Evolutionary conservation across 2,329 filamentous ascomycete species (phyloP), one percentile per base, ranked within the genome.

Genomic region (Exophiala oligosperma): DNA sequence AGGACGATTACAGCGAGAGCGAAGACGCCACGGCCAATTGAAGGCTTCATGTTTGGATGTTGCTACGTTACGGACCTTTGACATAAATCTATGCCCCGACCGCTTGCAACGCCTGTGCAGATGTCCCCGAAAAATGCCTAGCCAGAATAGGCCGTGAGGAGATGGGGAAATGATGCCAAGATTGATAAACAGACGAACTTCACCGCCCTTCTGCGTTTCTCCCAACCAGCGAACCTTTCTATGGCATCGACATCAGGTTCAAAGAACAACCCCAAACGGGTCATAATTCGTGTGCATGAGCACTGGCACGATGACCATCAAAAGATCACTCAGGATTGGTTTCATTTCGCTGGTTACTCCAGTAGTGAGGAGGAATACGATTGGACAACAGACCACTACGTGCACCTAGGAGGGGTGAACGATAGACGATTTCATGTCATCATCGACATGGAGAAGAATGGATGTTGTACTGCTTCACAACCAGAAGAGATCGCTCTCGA

Each of bases 391-490:
- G 17, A 47, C 43, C 43, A 47, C 9, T 47, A 47, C 17, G 43
- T 47, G 43, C 43, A 47, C 43, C 17, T 47, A 23, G 43, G 43
- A 47, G 43, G 43, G 17, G 43, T 47, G 43, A 47, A 47, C 43
- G 43, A 47, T 47, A 47, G 43, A 47, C 43, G 43, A 47, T 47
- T 11, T 23, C 43, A 47, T 23, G 2, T 47, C 12, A 23, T 47
- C 43, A 47, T 47, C 43, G 43, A 47, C 9, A 14, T 47, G 17
- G 43, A 47, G 17, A 47, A 47, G 43, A 47, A 47, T 47, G 43
- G 12, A 47, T 47, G 43, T 23, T 11, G 17, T 11, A 47, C 43
- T 23, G 43, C 43, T 47, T 47, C 17, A 47, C 7, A 11, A 9
- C 17, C 43, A 47, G 43, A 47, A 47, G 43, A 47, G 2, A 23